Conservation (phyloP, 108 stramenopile genomes). For the Nitzschia palea region DNA sequence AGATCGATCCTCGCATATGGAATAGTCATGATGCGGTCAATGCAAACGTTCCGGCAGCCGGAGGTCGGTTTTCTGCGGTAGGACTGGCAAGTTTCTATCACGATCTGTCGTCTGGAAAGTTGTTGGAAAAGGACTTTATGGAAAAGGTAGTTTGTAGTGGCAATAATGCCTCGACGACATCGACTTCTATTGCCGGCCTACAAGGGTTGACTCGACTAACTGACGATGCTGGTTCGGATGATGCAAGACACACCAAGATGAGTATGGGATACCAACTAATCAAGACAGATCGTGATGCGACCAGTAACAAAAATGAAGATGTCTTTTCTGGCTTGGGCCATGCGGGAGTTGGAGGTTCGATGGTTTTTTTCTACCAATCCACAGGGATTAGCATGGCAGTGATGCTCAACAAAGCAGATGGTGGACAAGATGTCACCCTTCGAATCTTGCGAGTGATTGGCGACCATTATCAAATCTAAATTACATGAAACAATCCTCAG, state of each 20-base stretch:
- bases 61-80: constrained; percentile 32
- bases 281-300: constrained; percentile 6
- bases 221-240: not conserved
- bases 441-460: constrained; percentile 10
- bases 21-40: constrained; percentile 29
- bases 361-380: constrained; percentile 23
- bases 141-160: not conserved
- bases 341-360: constrained; percentile 38
- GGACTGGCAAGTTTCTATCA: constrained; percentile 32
- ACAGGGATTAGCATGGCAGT: constrained; percentile 13
- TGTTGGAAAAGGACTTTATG: constrained; percentile 6
- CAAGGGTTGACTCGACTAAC: constrained; percentile 7
- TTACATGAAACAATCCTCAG: no score
- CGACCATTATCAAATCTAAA: constrained; percentile 24
- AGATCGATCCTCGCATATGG: constrained; percentile 35
- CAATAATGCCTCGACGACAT: not conserved
- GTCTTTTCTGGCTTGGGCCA: constrained; percentile 23
- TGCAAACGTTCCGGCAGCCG: constrained; percentile 41
- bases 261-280: constrained; percentile 40
- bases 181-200: not conserved
- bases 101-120: constrained; percentile 1
- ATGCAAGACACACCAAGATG: constrained; percentile 9
- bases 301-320: no score
- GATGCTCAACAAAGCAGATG: constrained; percentile 31
- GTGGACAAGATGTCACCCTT: constrained; percentile 1